phyloP scores from a whole-genome alignment of 352 stramenopile genomes.

The Discostella stelligera region DNA sequence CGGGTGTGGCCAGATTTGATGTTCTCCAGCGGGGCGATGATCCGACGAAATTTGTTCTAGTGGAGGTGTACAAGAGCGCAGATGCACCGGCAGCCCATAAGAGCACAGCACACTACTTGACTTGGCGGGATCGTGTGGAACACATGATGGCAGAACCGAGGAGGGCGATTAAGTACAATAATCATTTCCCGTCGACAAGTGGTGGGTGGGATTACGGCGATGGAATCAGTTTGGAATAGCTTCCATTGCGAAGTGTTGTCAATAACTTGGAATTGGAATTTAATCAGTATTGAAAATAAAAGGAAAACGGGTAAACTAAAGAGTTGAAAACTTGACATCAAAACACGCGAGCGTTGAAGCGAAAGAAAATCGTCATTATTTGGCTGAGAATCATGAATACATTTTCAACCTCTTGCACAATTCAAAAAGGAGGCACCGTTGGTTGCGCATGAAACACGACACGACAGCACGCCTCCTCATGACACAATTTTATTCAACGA shows the following conservation, averaged over 20 bases:
- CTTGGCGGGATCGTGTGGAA: constrained; percentile 56
- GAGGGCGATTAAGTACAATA: constrained; percentile 51
- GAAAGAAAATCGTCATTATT: no score
- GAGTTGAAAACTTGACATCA: not conserved
- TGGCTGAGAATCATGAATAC: no score
- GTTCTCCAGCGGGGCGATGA: constrained; percentile 59
- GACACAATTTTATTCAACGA: not conserved
- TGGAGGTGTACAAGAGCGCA: constrained; percentile 61
- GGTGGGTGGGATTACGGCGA: constrained; percentile 52
- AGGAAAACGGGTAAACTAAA: no score
- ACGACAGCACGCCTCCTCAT: not conserved
- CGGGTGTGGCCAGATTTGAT: constrained; percentile 59
- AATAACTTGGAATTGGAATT: no score
- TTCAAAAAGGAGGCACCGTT: not conserved
- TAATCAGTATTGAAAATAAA: no score
- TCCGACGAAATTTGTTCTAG: constrained; percentile 52
- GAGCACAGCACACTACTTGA: constrained; percentile 57
- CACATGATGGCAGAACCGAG: constrained; percentile 65
- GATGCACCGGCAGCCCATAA: constrained; percentile 59
- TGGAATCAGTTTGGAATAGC: constrained; percentile 28
- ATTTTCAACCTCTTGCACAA: not conserved
- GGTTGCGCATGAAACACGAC: not conserved
- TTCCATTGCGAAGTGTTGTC: no score
- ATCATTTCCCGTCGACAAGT: constrained; percentile 38
- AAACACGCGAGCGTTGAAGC: not conserved